Evolutionary conservation across 305 asterid genomes (phyloP).

Genomic region (Fraxinus platypoda): DNA sequence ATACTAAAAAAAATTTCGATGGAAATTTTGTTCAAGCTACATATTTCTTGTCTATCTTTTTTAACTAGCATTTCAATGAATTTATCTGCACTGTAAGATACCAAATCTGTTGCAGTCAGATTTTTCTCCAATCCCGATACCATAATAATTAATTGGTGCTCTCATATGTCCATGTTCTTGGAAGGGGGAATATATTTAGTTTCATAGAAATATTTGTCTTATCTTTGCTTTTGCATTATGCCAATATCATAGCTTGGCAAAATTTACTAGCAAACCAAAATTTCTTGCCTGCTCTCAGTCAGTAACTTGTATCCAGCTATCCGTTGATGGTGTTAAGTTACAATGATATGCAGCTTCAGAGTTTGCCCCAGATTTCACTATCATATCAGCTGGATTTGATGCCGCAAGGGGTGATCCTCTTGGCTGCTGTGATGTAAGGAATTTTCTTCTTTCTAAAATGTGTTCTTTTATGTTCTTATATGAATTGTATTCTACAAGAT

Average conservation of each 20-base stretch:
- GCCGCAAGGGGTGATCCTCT: constrained; percentile 99
- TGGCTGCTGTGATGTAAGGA: constrained; percentile 91
- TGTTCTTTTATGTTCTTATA: constrained; percentile 2
- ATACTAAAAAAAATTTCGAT: neutral
- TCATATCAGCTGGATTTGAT: constrained; percentile 99
- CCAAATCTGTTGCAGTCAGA: constrained; percentile 1
- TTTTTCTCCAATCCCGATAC: neutral
- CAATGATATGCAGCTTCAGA: constrained; percentile 67
- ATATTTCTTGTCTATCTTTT: neutral
- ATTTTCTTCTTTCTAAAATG: constrained; percentile 11
- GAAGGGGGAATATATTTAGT: neutral
- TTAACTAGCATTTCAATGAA: neutral
- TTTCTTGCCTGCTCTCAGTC: constrained; percentile 14
- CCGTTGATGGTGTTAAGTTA: constrained; percentile 29
- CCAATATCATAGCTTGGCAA: constrained; percentile 7
- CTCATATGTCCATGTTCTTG: neutral
- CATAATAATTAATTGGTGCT: neutral
- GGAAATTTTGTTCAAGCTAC: constrained; percentile 1
- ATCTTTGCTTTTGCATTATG: constrained; percentile 13
- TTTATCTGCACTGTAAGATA: constrained; percentile 14
- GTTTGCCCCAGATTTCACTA: constrained; percentile 86
- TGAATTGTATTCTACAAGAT: constrained; percentile 3
- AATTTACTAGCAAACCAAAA: constrained; percentile 8
- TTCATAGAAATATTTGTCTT: constrained; percentile 1
- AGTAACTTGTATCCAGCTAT: constrained; percentile 19